Conservation (phyloP, 2,329 filamentous ascomycete genomes). For the Leptographium wingfieldii region DNA sequence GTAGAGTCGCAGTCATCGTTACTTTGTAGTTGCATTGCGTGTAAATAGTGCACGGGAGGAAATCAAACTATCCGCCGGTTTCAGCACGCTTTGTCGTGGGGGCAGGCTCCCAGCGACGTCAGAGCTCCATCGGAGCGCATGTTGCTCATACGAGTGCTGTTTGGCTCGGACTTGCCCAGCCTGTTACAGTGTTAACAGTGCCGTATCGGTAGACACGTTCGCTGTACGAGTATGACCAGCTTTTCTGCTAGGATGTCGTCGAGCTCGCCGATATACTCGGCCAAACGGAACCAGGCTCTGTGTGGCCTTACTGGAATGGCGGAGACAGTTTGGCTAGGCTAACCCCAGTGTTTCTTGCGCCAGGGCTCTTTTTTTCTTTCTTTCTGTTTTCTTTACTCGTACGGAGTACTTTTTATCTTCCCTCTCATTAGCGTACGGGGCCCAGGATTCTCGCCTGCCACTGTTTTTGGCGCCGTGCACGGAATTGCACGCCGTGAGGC, state of each 20-base stretch:
- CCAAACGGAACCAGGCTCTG: background rate
- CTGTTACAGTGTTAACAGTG: background rate
- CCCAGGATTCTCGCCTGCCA: background rate
- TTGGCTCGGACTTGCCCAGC: background rate
- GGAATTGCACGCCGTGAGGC: too few relatives aligned
- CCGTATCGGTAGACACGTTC: background rate
- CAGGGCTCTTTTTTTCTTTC: background rate
- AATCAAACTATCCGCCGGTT: background rate
- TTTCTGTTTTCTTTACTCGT: background rate
- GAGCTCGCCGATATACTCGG: conserved; percentile 1
- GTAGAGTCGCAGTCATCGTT: background rate
- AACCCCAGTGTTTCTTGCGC: background rate
- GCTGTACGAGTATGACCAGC: background rate
- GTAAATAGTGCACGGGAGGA: background rate
- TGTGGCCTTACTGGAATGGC: background rate
- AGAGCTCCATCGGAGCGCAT: background rate
- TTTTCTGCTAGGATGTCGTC: background rate
- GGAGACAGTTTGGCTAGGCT: background rate
- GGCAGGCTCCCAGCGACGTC: background rate
- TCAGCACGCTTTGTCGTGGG: background rate
- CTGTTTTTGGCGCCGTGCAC: background rate
- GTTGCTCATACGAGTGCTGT: background rate
- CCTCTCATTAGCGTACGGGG: background rate
- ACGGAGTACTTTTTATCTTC: background rate
- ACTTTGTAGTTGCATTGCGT: background rate